Percentiles rank a stretch among this genome's conserved stretches.
These are phyloP conservation scores for Pistacia atlantica DNA, from an alignment of 345 rosid genomes.

Conservation along the genomic window DNA sequence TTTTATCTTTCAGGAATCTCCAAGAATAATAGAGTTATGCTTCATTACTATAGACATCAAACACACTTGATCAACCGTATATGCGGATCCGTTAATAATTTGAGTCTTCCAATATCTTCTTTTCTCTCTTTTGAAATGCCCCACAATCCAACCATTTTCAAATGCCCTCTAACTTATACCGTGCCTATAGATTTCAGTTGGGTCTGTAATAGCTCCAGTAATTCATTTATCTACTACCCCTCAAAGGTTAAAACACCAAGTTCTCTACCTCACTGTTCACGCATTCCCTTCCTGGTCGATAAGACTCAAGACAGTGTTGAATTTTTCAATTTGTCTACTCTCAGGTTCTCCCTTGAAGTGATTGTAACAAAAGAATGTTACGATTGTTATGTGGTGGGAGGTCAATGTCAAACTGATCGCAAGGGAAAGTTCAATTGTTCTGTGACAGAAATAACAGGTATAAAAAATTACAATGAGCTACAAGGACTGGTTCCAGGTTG, in stretches of 20 bases:
- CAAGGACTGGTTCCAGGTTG: no score
- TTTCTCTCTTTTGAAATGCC: background rate
- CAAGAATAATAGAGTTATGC: background rate
- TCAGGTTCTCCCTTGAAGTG: slow-evolving; percentile 10
- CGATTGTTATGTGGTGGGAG: slow-evolving; percentile 10
- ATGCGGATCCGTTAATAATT: slow-evolving; percentile 3
- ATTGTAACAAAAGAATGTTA: background rate
- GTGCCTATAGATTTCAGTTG: no score
- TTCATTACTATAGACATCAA: background rate
- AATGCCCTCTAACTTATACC: background rate
- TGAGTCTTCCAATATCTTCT: background rate
- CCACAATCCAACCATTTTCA: no score
- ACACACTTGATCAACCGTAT: background rate
- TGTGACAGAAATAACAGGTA: no score
- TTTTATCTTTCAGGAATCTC: background rate
- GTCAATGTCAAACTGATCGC: slow-evolving; percentile 5
- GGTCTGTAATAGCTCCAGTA: slow-evolving; percentile 8
- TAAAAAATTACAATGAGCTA: no score
- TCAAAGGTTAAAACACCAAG: background rate
- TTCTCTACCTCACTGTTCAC: slow-evolving; percentile 31
- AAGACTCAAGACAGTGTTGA: background rate
- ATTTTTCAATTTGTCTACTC: slow-evolving; percentile 1
- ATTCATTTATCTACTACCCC: slow-evolving; percentile 1
- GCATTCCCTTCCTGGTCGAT: slow-evolving; percentile 23
- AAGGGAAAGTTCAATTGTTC: background rate